Conservation (phyloP, 2,329 filamentous ascomycete species). For the Hansfordia pulvinata region DNA sequence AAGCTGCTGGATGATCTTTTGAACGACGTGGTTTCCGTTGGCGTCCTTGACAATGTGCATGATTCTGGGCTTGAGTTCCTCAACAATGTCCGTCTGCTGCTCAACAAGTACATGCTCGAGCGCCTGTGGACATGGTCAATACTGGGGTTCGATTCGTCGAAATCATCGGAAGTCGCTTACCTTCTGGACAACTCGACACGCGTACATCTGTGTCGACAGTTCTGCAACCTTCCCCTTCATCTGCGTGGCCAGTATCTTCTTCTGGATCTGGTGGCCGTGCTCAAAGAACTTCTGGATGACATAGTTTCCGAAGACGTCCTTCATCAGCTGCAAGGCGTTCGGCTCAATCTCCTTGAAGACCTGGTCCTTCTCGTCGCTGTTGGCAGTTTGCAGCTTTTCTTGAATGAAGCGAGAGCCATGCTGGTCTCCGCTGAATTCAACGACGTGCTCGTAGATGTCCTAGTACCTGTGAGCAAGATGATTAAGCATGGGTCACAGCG, state of each 20-base stretch:
- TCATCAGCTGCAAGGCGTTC: constrained; percentile 82
- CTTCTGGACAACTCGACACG: constrained; percentile 92
- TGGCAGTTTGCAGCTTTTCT: constrained; percentile 78
- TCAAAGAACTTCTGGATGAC: constrained; percentile 98
- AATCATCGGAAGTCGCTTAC: constrained; percentile 27
- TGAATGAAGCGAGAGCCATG: constrained; percentile 94
- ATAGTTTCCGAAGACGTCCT: constrained; percentile 94
- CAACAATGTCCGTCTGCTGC: constrained; percentile 72
- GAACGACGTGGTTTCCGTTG: constrained; percentile 93
- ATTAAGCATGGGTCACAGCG: background rate
- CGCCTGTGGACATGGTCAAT: constrained; percentile 39
- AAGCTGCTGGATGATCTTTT: constrained; percentile 78
- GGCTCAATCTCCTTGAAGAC: constrained; percentile 78
- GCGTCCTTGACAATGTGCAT: constrained; percentile 69
- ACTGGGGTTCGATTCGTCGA: background rate
- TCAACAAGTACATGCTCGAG: constrained; percentile 85
- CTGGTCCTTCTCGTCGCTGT: constrained; percentile 88
- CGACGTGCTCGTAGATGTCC: constrained; percentile 77
- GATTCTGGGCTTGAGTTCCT: constrained; percentile 68
- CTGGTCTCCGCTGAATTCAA: constrained; percentile 93
- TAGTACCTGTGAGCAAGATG: constrained; percentile 13
- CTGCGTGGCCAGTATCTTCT: constrained; percentile 69
- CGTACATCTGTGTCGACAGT: constrained; percentile 80
- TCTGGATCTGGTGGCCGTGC: constrained; percentile 87
- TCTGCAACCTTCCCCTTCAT: constrained; percentile 78